phyloP scores from a whole-genome alignment of 805 yeast species.

The Teunomyces kruisii region DNA sequence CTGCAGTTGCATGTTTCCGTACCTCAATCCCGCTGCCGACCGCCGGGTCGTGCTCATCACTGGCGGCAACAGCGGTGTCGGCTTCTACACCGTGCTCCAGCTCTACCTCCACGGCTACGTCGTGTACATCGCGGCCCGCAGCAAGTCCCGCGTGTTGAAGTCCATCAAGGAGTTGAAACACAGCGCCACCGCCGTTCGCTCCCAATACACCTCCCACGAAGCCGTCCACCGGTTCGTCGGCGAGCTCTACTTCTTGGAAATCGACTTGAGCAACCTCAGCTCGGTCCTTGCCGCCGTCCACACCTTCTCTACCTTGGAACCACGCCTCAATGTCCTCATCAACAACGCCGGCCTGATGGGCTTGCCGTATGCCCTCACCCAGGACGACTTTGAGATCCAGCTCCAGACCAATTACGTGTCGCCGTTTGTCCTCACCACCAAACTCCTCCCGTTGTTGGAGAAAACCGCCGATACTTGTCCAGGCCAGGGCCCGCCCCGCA shows the following conservation, averaged over 20 bases:
- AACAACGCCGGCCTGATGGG: constrained; percentile 84
- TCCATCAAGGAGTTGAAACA: constrained; percentile 55
- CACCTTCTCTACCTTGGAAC: constrained; percentile 47
- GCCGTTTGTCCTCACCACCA: constrained; percentile 68
- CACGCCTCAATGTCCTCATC: constrained; percentile 57
- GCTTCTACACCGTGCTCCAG: constrained; percentile 73
- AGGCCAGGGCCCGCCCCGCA: constrained; percentile 44
- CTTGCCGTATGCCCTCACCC: constrained; percentile 63
- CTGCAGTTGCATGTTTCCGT: constrained; percentile 44
- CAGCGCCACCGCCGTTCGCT: constrained; percentile 46
- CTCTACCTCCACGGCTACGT: constrained; percentile 75
- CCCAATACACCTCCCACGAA: constrained; percentile 21
- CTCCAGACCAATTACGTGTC: constrained; percentile 76
- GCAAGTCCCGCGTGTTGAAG: constrained; percentile 50
- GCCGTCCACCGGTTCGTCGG: constrained; percentile 28
- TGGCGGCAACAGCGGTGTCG: constrained; percentile 82
- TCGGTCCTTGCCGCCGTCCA: constrained; percentile 45
- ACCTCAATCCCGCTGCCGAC: constrained; percentile 52
- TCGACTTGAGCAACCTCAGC: constrained; percentile 33
- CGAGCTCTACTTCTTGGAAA: constrained; percentile 36
- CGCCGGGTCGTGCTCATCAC: constrained; percentile 71
- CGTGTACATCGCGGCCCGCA: constrained; percentile 75
- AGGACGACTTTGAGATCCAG: constrained; percentile 75
- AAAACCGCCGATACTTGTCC: constrained; percentile 30
- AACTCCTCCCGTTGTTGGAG: constrained; percentile 54